A percentile compares a stretch with the other conserved stretches of the same genome.
These are phyloP conservation scores for Syncephalastrum contaminatum DNA, from an alignment of 371 early-diverging fungal genomes.

Conservation along the genomic window DNA sequence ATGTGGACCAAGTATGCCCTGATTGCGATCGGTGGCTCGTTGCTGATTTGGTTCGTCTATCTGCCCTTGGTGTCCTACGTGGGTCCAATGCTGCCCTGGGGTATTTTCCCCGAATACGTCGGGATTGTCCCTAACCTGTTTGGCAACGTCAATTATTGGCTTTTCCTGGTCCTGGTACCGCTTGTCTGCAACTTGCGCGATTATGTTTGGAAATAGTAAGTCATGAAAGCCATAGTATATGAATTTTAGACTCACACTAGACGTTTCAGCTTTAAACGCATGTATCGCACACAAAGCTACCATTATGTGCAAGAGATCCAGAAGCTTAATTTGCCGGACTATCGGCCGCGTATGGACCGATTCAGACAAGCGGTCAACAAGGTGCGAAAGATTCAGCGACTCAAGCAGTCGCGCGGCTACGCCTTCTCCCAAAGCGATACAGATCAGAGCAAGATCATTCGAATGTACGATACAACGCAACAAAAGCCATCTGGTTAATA, in stretches of 20 bases:
- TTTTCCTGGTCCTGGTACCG: conserved; percentile 81
- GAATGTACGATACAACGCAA: conserved; percentile 95
- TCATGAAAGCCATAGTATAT: not conserved
- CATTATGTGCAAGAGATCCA: conserved; percentile 98
- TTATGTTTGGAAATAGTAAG: conserved; percentile 91
- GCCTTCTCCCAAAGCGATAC: conserved; percentile 97
- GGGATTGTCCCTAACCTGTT: conserved; percentile 74
- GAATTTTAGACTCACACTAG: too few relatives aligned
- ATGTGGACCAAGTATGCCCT: conserved; percentile 86
- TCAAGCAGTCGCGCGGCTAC: conserved; percentile 92
- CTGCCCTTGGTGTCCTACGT: conserved; percentile 84
- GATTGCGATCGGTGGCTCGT: conserved; percentile 79
- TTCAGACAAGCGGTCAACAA: conserved; percentile 97
- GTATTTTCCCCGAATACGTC: conserved; percentile 79
- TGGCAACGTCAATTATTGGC: conserved; percentile 82
- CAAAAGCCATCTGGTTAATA: conserved; percentile 81
- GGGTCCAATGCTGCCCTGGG: conserved; percentile 62
- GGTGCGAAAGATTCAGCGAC: conserved; percentile 89
- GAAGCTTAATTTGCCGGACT: conserved; percentile 97
- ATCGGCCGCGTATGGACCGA: conserved; percentile 94
- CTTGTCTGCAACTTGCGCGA: conserved; percentile 79
- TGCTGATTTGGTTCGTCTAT: conserved; percentile 85
- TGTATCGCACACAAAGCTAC: conserved; percentile 79
- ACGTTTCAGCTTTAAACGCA: conserved; percentile 66
- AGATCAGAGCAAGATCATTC: conserved; percentile 91